Base-by-base conservation (phyloP, 352 stramenopile genomes). In the Globisporangium polare region DNA sequence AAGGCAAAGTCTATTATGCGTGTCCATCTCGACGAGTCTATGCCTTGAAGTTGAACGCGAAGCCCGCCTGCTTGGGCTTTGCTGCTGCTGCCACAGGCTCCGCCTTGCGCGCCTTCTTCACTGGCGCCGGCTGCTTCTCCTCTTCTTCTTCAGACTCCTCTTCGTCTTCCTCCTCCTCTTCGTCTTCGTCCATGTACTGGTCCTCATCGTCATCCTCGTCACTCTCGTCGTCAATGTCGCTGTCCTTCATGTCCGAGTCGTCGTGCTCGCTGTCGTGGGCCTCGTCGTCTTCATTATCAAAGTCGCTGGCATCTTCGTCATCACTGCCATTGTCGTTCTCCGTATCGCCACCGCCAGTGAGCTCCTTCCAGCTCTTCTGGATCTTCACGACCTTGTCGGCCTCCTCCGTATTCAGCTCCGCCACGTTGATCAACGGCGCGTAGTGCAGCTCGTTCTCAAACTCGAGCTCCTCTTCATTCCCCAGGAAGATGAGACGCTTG, bases 361-460 rank as follows among this genome's bases (percentile, higher is more conserved):
- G 51, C 39, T 71, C 66, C 33, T 80, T 78, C 73, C 75, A 80
- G 45, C 72, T 77, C 55, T 68, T 80, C 59, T 72, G 72, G 33
- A 71, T 56, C 58, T 74, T 64, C 12, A 71, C 73, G 18, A 84
- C 71, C 4, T 67, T 67, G 47, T 67, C 60, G 2, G 54, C 55
- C 6, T 67, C 67, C 0, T 63, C 52, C 0, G 65, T 74, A 22
- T 78, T 71, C 20, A 82, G 63, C 29, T 68, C n/a, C 6, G 68
- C 57, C 13, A 79, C 60, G 12, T 71, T 62, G 46, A 74, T 13
- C 35, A 92, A 61, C 17, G 80, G 72, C 51, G 59, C 69, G 56
- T 86, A 93, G 58, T 87, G 86, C 18, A 77, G 62, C 9, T 84
- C 69, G 49, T 86, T 89, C 26, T 82, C 73, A 62, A 93, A 91